Conservation (phyloP, 352 stramenopile species). For the Globisporangium apiculatum region DNA sequence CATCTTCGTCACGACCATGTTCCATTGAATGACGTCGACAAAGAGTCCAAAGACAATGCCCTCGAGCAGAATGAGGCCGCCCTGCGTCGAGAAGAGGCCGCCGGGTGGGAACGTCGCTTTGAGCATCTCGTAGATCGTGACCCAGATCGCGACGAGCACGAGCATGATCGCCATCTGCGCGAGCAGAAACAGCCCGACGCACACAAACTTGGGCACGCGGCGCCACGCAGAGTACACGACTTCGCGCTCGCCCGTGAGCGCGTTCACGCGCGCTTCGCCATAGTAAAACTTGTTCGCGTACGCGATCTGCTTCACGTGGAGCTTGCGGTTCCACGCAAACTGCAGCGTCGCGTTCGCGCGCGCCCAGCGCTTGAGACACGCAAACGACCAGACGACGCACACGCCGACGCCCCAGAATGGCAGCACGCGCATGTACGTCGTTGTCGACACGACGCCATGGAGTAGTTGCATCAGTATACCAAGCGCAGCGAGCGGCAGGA, state of each 20-base stretch:
- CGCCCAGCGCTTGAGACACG: constrained; percentile 80
- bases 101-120: constrained; percentile 73
- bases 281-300: constrained; percentile 80
- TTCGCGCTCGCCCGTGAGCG: constrained; percentile 64
- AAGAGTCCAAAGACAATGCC: constrained; percentile 84
- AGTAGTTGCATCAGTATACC: constrained; percentile 55
- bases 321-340: constrained; percentile 74
- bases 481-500: constrained; percentile 65
- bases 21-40: constrained; percentile 87
- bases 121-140: constrained; percentile 85
- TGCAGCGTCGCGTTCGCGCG: constrained; percentile 74
- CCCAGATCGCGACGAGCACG: constrained; percentile 76
- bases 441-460: constrained; percentile 42
- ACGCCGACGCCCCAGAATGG: constrained; percentile 79
- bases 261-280: constrained; percentile 59
- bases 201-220: constrained; percentile 68
- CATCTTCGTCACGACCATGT: constrained; percentile 87
- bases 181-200: constrained; percentile 76
- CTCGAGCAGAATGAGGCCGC: constrained; percentile 76
- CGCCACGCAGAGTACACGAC: constrained; percentile 62
- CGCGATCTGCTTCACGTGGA: constrained; percentile 79
- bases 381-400: constrained; percentile 76
- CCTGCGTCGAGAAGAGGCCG: constrained; percentile 80
- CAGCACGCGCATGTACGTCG: constrained; percentile 71
- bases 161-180: constrained; percentile 83